A percentile compares a stretch with the other conserved stretches of the same genome.
Conservation (phyloP, 192 early-diverging fungal species). For the Oehlia diaphana region DNA sequence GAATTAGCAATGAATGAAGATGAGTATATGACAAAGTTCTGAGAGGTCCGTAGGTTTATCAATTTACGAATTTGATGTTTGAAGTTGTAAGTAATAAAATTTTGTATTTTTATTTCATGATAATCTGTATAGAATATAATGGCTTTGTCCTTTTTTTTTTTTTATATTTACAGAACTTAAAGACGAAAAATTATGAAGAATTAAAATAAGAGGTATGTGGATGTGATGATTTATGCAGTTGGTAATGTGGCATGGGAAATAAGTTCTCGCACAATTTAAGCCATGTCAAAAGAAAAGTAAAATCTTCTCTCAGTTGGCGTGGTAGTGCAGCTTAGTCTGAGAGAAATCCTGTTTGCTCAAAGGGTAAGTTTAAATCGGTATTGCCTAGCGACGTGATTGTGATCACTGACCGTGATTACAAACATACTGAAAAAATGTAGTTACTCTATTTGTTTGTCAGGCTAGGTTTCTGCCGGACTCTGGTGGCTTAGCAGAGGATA, state of each 20-base stretch:
- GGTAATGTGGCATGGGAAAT: conserved; percentile 1
- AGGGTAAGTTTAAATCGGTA: conserved; percentile 16
- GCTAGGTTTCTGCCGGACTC: too few relatives aligned
- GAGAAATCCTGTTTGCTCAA: background rate
- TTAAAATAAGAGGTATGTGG: background rate
- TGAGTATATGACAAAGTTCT: conserved; percentile 1
- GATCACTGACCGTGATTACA: too few relatives aligned
- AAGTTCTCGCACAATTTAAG: conserved; percentile 10
- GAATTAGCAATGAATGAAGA: background rate
- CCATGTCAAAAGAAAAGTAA: too few relatives aligned
- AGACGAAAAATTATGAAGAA: background rate
- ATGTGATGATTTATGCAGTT: background rate
- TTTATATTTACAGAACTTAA: background rate
- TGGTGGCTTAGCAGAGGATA: too few relatives aligned
- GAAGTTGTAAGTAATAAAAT: conserved; percentile 5
- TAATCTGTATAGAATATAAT: background rate
- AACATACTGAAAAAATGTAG: too few relatives aligned
- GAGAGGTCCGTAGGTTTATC: conserved; percentile 14
- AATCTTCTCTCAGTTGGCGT: background rate
- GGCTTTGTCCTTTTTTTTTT: background rate
- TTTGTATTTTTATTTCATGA: background rate
- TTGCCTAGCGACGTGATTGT: too few relatives aligned
- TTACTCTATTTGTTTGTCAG: too few relatives aligned
- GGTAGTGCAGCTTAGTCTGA: conserved; percentile 3
- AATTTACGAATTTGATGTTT: conserved; percentile 8